These are phyloP conservation scores for Ustilago curta DNA, from an alignment of 1,284 basidiomycete genomes.

Conservation along the genomic window DNA sequence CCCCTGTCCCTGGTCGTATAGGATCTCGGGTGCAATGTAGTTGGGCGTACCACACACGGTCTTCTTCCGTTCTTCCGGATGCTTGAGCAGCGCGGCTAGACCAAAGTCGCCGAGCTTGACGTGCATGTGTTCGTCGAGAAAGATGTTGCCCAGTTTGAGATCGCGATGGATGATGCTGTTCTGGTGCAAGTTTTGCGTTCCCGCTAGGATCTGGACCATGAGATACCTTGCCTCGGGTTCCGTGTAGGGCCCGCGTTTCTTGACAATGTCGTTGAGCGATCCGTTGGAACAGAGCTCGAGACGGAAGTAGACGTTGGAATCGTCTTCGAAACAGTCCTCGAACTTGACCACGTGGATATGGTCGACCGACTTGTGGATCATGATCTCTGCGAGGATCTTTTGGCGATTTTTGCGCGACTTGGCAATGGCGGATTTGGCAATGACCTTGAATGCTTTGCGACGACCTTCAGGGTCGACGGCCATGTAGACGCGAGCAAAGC, in stretches of 20 bases:
- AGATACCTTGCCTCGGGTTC: conserved; percentile 93
- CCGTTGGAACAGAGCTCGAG: conserved; percentile 92
- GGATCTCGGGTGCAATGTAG: conserved; percentile 97
- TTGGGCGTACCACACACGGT: conserved; percentile 99
- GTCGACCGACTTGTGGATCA: conserved; percentile 89
- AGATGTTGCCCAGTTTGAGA: conserved; percentile 90
- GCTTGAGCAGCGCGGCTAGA: conserved; percentile 94
- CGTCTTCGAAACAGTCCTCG: conserved; percentile 94
- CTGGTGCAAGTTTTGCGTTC: conserved; percentile 95
- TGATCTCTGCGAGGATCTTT: conserved; percentile 95
- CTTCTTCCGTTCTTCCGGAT: conserved; percentile 94
- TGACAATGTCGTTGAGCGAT: conserved; percentile 86
- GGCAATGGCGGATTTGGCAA: conserved; percentile 69
- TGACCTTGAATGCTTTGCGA: conserved; percentile 71
- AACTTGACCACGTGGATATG: conserved; percentile 95
- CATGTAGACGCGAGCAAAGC: conserved; percentile 69
- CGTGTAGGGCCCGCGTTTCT: conserved; percentile 85
- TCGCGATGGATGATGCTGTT: conserved; percentile 79
- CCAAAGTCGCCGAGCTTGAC: conserved; percentile 98
- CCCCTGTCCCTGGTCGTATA: conserved; percentile 94
- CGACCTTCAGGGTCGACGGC: conserved; percentile 62
- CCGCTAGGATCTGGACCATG: conserved; percentile 92
- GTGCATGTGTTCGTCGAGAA: conserved; percentile 91
- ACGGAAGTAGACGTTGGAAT: conserved; percentile 95
- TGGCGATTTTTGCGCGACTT: conserved; percentile 71